Evolutionary conservation across 805 yeast species (phyloP).

Genomic region (Isabelozyma pseudorhagii): DNA sequence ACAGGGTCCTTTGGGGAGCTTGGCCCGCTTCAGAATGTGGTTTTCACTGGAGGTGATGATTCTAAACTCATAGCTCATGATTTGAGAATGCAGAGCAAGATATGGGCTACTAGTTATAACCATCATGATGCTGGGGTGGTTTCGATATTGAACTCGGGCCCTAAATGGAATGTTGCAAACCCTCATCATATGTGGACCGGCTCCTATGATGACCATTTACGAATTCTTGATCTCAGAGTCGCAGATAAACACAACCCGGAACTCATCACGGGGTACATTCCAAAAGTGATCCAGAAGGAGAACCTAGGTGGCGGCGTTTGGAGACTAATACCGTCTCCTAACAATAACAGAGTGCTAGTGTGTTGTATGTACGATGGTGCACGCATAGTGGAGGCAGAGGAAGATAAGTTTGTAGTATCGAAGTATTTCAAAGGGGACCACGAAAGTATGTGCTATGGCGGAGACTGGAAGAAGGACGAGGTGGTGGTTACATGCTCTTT

Average conservation of each 20-base stretch:
- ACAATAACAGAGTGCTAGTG: slow-evolving; percentile 50
- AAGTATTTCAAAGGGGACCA: slow-evolving; percentile 65
- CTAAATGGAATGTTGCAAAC: slow-evolving; percentile 39
- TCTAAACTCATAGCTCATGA: slow-evolving; percentile 74
- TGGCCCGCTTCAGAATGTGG: slow-evolving; percentile 50
- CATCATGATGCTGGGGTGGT: slow-evolving; percentile 92
- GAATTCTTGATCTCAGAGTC: slow-evolving; percentile 66
- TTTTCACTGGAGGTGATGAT: slow-evolving; percentile 93
- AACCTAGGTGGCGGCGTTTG: slow-evolving; percentile 93
- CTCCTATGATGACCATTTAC: slow-evolving; percentile 80
- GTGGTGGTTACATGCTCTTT: slow-evolving; percentile 81
- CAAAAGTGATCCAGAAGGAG: slow-evolving; percentile 40
- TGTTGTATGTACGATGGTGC: slow-evolving; percentile 98
- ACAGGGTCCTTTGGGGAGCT: slow-evolving; percentile 67
- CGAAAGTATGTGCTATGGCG: slow-evolving; percentile 93
- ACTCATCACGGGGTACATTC: slow-evolving; percentile 46
- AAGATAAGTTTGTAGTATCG: slow-evolving; percentile 23
- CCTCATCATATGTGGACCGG: slow-evolving; percentile 75
- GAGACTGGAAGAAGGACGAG: slow-evolving; percentile 67
- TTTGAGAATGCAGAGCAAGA: slow-evolving; percentile 34
- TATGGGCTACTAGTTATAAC: slow-evolving; percentile 35
- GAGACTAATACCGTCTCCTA: slow-evolving; percentile 71
- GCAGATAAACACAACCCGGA: slow-evolving; percentile 32
- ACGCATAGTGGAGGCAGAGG: slow-evolving; percentile 45
- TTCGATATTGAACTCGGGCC: slow-evolving; percentile 55